A percentile compares a stretch with the other conserved stretches of the same genome.
These are phyloP conservation scores for Tetracentron sinense DNA, from an alignment of 164 flowering plant genomes.

Conservation along the genomic window DNA sequence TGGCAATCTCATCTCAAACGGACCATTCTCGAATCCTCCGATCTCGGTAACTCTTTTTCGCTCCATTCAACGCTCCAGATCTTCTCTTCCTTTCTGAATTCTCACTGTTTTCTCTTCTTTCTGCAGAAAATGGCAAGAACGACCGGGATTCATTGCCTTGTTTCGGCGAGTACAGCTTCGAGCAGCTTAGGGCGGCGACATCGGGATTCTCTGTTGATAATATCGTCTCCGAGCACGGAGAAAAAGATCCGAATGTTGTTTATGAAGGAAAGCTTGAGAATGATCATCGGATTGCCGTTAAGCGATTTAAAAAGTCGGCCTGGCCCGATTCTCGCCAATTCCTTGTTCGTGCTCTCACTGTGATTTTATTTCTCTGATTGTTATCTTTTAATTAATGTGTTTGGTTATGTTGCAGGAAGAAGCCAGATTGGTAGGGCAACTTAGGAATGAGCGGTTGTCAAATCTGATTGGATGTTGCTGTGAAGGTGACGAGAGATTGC, in stretches of 20 bases:
- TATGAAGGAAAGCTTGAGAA: slow-evolving; percentile 64
- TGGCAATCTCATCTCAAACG: slow-evolving; percentile 64
- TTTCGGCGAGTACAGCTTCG: slow-evolving; percentile 67
- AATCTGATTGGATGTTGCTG: slow-evolving; percentile 80
- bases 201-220: slow-evolving; percentile 65
- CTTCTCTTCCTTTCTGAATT: background rate
- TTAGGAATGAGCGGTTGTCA: slow-evolving; percentile 75
- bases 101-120: background rate
- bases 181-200: slow-evolving; percentile 68
- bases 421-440: slow-evolving; percentile 68
- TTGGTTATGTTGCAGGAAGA: slow-evolving; percentile 53
- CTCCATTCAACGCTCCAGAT: background rate
- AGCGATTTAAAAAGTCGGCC: slow-evolving; percentile 72
- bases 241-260: slow-evolving; percentile 91
- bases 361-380: background rate
- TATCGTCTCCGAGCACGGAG: slow-evolving; percentile 94
- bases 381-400: background rate
- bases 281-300: slow-evolving; percentile 70
- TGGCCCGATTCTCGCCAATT: slow-evolving; percentile 97
- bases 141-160: slow-evolving; percentile 39
- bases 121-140: slow-evolving; percentile 49
- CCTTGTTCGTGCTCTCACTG: slow-evolving; percentile 39
- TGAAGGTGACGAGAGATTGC: slow-evolving; percentile 78
- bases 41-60: slow-evolving; percentile 41
- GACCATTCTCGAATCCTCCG: slow-evolving; percentile 51